Conservation (phyloP, 2,329 filamentous ascomycete genomes). For the Chrysoporthe cubensis region DNA sequence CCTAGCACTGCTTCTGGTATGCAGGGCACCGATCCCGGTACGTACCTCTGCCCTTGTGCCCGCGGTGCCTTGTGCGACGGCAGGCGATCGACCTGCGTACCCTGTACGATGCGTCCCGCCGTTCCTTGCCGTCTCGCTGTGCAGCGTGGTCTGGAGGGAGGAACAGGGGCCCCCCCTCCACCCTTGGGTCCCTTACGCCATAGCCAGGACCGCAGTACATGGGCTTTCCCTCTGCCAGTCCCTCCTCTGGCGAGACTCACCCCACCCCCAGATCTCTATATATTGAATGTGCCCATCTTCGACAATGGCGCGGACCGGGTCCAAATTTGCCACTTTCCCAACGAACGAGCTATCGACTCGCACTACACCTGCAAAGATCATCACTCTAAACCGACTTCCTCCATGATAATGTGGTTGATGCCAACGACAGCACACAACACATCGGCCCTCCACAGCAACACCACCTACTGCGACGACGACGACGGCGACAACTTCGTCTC, state of each 20-base stretch:
- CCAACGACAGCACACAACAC: conserved; percentile 32
- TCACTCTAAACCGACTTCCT: not conserved
- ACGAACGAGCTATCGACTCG: not conserved
- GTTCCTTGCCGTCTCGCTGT: not conserved
- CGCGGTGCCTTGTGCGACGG: not conserved
- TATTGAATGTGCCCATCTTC: conserved; percentile 23
- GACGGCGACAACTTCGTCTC: not conserved
- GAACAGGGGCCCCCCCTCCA: conserved; percentile 11
- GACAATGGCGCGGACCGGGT: conserved; percentile 11
- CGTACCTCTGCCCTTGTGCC: not conserved
- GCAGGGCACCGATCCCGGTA: not conserved
- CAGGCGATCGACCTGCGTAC: not conserved
- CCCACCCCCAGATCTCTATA: conserved; percentile 22
- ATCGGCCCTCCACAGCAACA: conserved; percentile 16
- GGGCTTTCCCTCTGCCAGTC: not conserved
- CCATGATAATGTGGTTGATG: conserved; percentile 26
- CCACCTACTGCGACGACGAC: not conserved
- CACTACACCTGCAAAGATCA: not conserved
- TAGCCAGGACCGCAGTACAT: conserved; percentile 8
- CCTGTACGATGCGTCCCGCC: not conserved
- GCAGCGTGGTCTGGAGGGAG: not conserved
- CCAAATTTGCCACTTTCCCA: conserved; percentile 15
- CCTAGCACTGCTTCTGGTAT: not conserved
- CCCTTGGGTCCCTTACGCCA: conserved; percentile 18
- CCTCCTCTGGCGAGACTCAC: conserved; percentile 11